phyloP scores from a whole-genome alignment of 176 grass and related monocot species.

The Phragmites australis region DNA sequence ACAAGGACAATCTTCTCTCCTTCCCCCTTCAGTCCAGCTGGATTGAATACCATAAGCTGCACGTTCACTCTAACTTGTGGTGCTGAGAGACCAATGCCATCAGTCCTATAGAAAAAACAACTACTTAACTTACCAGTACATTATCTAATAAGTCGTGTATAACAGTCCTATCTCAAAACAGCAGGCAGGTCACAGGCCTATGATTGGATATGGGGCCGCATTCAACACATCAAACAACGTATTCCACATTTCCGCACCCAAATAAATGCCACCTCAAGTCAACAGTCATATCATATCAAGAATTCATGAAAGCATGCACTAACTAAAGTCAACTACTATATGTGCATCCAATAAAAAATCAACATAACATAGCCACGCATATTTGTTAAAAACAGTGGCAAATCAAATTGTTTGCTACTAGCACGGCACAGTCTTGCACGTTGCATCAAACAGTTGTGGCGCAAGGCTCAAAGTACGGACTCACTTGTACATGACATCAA shows the following conservation, averaged over 20 bases:
- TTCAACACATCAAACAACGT: neutral
- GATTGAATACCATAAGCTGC: slow-evolving; percentile 97
- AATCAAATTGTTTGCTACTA: neutral
- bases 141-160: neutral
- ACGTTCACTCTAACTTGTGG: slow-evolving; percentile 96
- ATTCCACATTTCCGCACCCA: neutral
- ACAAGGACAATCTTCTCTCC: slow-evolving; percentile 94
- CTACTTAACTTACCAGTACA: neutral
- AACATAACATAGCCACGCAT: neutral
- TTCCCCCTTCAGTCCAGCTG: slow-evolving; percentile 75
- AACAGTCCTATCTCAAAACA: neutral
- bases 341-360: neutral
- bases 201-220: slow-evolving; percentile 15
- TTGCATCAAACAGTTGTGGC: slow-evolving; percentile 13
- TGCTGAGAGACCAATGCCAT: slow-evolving; percentile 92
- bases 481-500: slow-evolving; percentile 99
- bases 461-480: neutral
- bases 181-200: neutral
- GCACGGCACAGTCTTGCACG: neutral
- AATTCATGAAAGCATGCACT: neutral
- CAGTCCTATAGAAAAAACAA: slow-evolving; percentile 59
- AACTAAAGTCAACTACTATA: neutral
- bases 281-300: neutral
- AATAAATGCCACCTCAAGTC: neutral
- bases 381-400: neutral